Conservation (phyloP, 805 yeast genomes). For the Candida ficus region DNA sequence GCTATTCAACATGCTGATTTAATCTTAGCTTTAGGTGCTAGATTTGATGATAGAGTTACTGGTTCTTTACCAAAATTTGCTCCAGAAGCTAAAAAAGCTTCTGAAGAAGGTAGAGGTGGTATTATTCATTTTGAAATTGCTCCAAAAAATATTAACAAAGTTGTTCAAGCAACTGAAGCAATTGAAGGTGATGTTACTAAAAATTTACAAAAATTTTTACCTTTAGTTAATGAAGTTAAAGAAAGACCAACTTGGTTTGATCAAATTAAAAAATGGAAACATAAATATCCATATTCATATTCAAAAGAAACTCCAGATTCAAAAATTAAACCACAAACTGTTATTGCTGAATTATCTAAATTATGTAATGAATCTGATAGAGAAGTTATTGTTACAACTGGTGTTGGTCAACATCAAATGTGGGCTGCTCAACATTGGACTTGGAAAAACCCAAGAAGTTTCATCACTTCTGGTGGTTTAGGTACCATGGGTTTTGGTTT, state of each 20-base stretch:
- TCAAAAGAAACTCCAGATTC: slow-evolving; percentile 76
- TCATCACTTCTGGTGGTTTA: slow-evolving; percentile 97
- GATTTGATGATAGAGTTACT: slow-evolving; percentile 98
- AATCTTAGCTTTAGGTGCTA: slow-evolving; percentile 91
- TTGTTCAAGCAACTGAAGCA: slow-evolving; percentile 93
- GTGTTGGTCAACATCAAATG: slow-evolving; percentile 99
- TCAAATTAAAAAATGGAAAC: slow-evolving; percentile 75
- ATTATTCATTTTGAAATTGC: slow-evolving; percentile 93
- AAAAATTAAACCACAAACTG: slow-evolving; percentile 87
- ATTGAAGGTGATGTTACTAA: slow-evolving; percentile 92
- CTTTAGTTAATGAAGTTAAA: slow-evolving; percentile 57
- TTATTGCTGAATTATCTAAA: slow-evolving; percentile 70
- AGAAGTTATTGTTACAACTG: slow-evolving; percentile 88
- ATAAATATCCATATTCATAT: slow-evolving; percentile 79
- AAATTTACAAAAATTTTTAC: slow-evolving; percentile 69
- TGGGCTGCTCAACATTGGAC: slow-evolving; percentile 99
- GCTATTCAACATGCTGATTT: slow-evolving; percentile 93
- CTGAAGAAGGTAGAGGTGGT: slow-evolving; percentile 86
- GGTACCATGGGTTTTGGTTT: slow-evolving; percentile 99
- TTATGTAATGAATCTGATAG: slow-evolving; percentile 59
- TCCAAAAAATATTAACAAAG: slow-evolving; percentile 97
- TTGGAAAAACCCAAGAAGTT: slow-evolving; percentile 88
- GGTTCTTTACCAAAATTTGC: slow-evolving; percentile 83
- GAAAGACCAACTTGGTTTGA: slow-evolving; percentile 78
- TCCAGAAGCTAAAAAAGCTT: slow-evolving; percentile 89